A percentile compares a stretch with the other conserved stretches of the same genome.
Conservation (phyloP, 768 basidiomycete species). For the Sutorius australiensis region DNA sequence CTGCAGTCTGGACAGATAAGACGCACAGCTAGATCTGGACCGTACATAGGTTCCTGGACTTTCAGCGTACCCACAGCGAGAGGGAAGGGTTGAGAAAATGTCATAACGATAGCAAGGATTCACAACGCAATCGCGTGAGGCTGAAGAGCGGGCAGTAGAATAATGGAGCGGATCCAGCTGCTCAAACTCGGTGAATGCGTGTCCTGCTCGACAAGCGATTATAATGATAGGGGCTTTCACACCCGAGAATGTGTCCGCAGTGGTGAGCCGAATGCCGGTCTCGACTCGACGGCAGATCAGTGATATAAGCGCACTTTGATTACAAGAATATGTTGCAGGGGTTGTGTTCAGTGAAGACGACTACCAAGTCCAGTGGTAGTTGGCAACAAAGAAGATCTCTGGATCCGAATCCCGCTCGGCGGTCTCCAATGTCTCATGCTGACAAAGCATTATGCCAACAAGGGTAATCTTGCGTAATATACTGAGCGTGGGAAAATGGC, state of each 20-base stretch:
- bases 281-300: too few species aligned
- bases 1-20: constrained; percentile 95
- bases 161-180: constrained; percentile 8
- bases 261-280: too few species aligned
- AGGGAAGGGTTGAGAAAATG: constrained; percentile 77
- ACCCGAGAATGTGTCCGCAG: not conserved
- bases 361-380: constrained; percentile 22
- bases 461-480: too few species aligned
- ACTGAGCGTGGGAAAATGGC: too few species aligned
- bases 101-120: constrained; percentile 37
- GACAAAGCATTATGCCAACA: constrained; percentile 20
- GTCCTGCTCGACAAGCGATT: constrained; percentile 14
- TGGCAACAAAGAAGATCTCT: constrained; percentile 13
- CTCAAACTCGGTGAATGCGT: constrained; percentile 25
- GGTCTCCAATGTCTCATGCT: constrained; percentile 13
- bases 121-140: constrained; percentile 14
- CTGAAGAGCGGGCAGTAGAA: constrained; percentile 16
- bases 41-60: constrained; percentile 56
- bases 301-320: too few species aligned
- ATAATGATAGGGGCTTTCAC: constrained; percentile 3
- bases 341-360: constrained; percentile 9
- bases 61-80: constrained; percentile 55
- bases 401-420: constrained; percentile 1
- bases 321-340: constrained; percentile 9
- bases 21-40: constrained; percentile 81